A percentile compares a stretch with the other conserved stretches of the same genome.
These are phyloP conservation scores for Noccaea caerulescens DNA, from an alignment of 345 rosid species.

Conservation along the genomic window DNA sequence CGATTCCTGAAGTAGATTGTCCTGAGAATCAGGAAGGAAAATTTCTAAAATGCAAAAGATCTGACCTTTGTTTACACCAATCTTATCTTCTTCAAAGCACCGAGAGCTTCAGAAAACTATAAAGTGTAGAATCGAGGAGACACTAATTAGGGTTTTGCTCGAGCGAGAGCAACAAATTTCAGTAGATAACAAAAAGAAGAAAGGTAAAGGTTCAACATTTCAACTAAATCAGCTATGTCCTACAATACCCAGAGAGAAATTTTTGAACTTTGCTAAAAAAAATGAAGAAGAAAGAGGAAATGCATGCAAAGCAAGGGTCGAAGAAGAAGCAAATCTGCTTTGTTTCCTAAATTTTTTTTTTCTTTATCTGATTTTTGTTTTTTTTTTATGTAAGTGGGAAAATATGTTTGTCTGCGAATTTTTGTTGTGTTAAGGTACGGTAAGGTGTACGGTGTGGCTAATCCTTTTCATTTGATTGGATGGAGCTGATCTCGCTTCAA, in stretches of 20 bases:
- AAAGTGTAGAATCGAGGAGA: constrained; percentile 22
- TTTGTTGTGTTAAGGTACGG: constrained; percentile 52
- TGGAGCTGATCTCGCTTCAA: constrained; percentile 68
- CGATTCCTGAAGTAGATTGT: background rate
- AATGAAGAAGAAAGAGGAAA: constrained; percentile 19
- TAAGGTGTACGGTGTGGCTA: constrained; percentile 52
- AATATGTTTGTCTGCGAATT: constrained; percentile 44
- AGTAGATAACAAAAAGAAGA: background rate
- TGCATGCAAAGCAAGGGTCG: constrained; percentile 32
- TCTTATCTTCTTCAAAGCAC: background rate
- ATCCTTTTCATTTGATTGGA: constrained; percentile 83
- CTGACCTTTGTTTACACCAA: constrained; percentile 36
- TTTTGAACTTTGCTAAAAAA: background rate
- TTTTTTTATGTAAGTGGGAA: constrained; percentile 19
- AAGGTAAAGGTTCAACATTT: constrained; percentile 23
- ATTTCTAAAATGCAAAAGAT: constrained; percentile 13
- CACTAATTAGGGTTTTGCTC: constrained; percentile 31
- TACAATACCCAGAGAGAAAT: constrained; percentile 17
- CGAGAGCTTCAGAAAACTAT: constrained; percentile 16
- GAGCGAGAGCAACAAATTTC: constrained; percentile 13
- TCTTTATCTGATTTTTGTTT: background rate
- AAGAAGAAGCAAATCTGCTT: constrained; percentile 39
- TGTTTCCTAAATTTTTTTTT: constrained; percentile 5
- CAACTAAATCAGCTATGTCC: constrained; percentile 8
- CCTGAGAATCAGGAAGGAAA: background rate